These are phyloP conservation scores for Calocera cornea DNA, from an alignment of 768 basidiomycete species.

Conservation along the genomic window DNA sequence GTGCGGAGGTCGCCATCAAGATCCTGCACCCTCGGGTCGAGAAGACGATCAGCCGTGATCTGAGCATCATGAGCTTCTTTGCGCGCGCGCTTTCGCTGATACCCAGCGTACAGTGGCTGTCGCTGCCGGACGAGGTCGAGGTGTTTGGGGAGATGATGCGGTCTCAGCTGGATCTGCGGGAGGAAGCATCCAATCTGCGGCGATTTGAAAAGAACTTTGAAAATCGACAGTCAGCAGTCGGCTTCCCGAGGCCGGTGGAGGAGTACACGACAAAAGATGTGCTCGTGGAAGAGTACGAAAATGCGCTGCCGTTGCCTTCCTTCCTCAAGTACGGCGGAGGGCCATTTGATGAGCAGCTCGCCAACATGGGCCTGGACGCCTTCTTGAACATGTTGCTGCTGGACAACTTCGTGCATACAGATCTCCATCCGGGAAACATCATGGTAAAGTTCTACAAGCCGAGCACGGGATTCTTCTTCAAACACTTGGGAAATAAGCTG, in stretches of 20 bases:
- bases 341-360: constrained; percentile 76
- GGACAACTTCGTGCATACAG: constrained; percentile 94
- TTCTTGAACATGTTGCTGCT: constrained; percentile 96
- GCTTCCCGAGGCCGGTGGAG: constrained; percentile 78
- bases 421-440: constrained; percentile 88
- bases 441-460: constrained; percentile 93
- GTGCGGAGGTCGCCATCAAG: constrained; percentile 87
- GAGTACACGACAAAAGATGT: constrained; percentile 70
- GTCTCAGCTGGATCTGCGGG: constrained; percentile 78
- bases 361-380: constrained; percentile 85
- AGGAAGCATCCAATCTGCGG: constrained; percentile 77
- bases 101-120: constrained; percentile 94
- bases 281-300: constrained; percentile 84
- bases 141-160: constrained; percentile 97
- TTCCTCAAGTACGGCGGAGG: constrained; percentile 87
- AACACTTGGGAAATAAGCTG: constrained; percentile 43
- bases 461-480: constrained; percentile 48
- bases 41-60: constrained; percentile 74
- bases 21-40: constrained; percentile 78
- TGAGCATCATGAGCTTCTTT: constrained; percentile 91
- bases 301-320: constrained; percentile 75
- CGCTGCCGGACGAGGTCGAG: constrained; percentile 83
- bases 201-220: constrained; percentile 80
- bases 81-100: constrained; percentile 60
- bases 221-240: constrained; percentile 59